A percentile compares a stretch with the other conserved stretches of the same genome.
phyloP scores from a whole-genome alignment of 1,284 basidiomycete genomes.

The Ceratorhiza oryzae-sativae region DNA sequence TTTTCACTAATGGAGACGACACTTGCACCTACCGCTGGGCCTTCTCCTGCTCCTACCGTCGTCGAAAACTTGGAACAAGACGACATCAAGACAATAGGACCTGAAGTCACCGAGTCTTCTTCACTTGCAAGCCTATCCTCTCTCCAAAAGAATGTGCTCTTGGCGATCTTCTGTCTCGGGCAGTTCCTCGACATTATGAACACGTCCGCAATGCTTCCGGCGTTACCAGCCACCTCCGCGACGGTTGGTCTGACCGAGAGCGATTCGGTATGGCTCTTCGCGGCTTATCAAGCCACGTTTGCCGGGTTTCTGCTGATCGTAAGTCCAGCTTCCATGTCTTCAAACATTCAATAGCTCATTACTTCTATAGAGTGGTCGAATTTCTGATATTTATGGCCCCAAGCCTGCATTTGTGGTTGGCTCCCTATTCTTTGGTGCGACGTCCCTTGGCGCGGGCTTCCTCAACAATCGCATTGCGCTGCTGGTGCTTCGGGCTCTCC shows the following conservation, averaged over 20 bases:
- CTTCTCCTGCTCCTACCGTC: conserved; percentile 18
- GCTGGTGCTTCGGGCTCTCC: conserved; percentile 39
- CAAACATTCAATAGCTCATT: not conserved
- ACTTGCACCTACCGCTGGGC: not conserved
- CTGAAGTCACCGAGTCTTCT: not conserved
- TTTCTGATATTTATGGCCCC: conserved; percentile 41
- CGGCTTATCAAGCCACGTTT: conserved; percentile 37
- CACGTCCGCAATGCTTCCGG: conserved; percentile 58
- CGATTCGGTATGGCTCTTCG: conserved; percentile 40
- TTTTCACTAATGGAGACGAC: not conserved
- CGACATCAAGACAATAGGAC: conserved; percentile 21
- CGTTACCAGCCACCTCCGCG: conserved; percentile 52
- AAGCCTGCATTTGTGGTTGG: conserved; percentile 40
- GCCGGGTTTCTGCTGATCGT: conserved; percentile 38
- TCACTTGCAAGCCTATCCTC: conserved; percentile 18
- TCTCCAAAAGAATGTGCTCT: conserved; percentile 49
- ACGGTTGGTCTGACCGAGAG: conserved; percentile 44
- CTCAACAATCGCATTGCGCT: conserved; percentile 35
- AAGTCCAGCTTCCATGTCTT: not conserved
- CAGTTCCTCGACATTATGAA: conserved; percentile 60
- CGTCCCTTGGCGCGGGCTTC: conserved; percentile 40
- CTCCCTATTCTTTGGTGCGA: conserved; percentile 30
- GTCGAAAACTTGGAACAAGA: conserved; percentile 14
- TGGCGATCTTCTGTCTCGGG: conserved; percentile 57
- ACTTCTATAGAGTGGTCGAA: conserved; percentile 35